Percentiles rank a stretch among this genome's conserved stretches.
Evolutionary conservation across 768 basidiomycete genomes (phyloP).

Genomic region (Mycena galericulata): DNA sequence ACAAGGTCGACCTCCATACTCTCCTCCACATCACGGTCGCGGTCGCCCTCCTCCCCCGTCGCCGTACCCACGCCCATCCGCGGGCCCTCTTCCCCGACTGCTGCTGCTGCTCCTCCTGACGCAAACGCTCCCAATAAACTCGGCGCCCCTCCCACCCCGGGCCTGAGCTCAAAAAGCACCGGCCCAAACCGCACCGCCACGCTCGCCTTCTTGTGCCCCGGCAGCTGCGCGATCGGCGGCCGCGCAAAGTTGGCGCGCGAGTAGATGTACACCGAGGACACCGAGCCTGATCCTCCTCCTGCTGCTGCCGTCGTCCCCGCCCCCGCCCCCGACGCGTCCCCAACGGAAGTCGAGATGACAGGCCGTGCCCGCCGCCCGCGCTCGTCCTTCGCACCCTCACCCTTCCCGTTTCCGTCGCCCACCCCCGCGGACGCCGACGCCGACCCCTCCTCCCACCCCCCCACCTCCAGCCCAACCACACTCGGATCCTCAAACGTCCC

Average conservation of each 20-base stretch:
- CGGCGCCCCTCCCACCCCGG: conserved; percentile 59
- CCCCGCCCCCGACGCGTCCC: conserved; percentile 47
- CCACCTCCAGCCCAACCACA: conserved; percentile 17
- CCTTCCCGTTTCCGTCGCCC: conserved; percentile 33
- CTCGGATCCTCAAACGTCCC: conserved; percentile 93
- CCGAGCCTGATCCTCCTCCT: no score
- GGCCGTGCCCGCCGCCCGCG: conserved; percentile 72
- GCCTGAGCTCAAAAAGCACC: conserved; percentile 90
- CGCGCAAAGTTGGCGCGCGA: conserved; percentile 94
- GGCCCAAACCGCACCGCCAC: conserved; percentile 96
- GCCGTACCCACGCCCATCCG: conserved; percentile 45
- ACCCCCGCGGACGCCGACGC: background rate
- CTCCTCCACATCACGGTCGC: conserved; percentile 60
- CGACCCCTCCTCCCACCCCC: background rate
- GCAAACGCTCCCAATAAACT: background rate
- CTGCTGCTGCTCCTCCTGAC: conserved; percentile 42
- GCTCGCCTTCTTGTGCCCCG: conserved; percentile 96
- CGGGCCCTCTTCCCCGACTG: conserved; percentile 24
- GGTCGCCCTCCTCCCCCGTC: conserved; percentile 75
- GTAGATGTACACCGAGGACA: conserved; percentile 89
- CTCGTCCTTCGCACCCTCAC: conserved; percentile 49
- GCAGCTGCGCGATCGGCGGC: conserved; percentile 93
- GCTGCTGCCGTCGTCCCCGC: background rate
- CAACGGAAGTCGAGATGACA: conserved; percentile 49
- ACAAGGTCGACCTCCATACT: conserved; percentile 70